Base-by-base conservation (phyloP, 345 rosid species). In the Gossypium bickii region DNA sequence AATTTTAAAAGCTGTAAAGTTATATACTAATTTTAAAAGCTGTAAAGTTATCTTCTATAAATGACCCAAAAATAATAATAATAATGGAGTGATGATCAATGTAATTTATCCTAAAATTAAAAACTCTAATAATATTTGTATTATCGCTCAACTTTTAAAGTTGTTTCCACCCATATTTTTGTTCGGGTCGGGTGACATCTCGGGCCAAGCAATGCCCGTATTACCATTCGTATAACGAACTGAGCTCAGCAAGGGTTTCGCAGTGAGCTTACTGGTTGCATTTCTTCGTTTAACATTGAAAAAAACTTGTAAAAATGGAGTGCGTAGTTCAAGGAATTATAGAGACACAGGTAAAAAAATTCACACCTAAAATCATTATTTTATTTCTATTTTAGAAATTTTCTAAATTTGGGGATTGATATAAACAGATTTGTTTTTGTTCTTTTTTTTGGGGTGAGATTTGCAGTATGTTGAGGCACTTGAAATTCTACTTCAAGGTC, bases 401-500 rank as follows among this genome's bases (percentile, higher is more conserved):
- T 7, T 3, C 29, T 0, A 7, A 69, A 18, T 45, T 8, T 58
- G 12, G 15, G 15, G 20, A 43, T 61, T 56, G 47, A 12, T 24
- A 34, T 29, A 22, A 63, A 53, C 9, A 44, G 20, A 65, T 53
- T 63, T 45, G 29, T 22, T 53, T 0, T 48, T 56, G 25, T 4
- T 16, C n/a, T 55, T 1, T 38, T n/a, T 47, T 34, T 34, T 34
- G 4, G 38, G 41, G 2, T 22, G 55, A 27, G 9, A 67, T 13
- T 73, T 78, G 78, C 85, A 93, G 96, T 95, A 91, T 84, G 99
- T 95, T 47, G 98, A 95, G 87, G 99, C 98, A 16, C 93, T 95
- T 64, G 96, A 91, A 84, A 95, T 95, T 80, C 98, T 95, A 74
- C 93, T 95, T 79, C 99, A 89, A 76, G 99, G 98, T 80, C 96